A percentile compares a stretch with the other conserved stretches of the same genome.
Evolutionary conservation across 192 early-diverging fungal genomes (phyloP).

Genomic region (Chytriomyces sp.): DNA sequence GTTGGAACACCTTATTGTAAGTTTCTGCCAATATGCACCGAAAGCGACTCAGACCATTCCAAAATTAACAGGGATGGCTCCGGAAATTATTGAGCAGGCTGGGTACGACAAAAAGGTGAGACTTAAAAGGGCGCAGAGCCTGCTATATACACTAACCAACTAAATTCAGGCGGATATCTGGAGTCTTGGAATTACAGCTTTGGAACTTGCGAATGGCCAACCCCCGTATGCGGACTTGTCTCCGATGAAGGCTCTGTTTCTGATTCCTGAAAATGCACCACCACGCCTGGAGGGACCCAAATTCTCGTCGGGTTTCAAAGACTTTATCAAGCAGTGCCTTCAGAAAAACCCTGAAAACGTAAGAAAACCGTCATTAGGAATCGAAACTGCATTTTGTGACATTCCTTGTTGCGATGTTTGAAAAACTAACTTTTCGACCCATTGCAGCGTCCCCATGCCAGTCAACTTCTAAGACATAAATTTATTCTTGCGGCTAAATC

Average conservation of each 20-base stretch:
- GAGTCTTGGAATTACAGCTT: conserved; percentile 95
- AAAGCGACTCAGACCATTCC: too few relatives aligned
- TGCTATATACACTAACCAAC: background rate
- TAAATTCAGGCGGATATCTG: conserved; percentile 89
- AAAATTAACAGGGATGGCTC: conserved; percentile 83
- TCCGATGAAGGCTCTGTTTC: conserved; percentile 89
- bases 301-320: conserved; percentile 84
- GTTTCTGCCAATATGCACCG: too few relatives aligned
- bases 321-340: conserved; percentile 86
- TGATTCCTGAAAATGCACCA: conserved; percentile 90
- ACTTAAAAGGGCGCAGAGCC: too few relatives aligned
- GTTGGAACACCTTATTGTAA: conserved; percentile 83
- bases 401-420: background rate
- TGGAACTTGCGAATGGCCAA: conserved; percentile 92
- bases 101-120: conserved; percentile 86
- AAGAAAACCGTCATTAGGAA: conserved; percentile 6
- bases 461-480: conserved; percentile 84
- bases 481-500: conserved; percentile 87
- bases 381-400: background rate
- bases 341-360: conserved; percentile 84
- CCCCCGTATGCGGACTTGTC: conserved; percentile 91
- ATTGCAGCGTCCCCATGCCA: conserved; percentile 81
- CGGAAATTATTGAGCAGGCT: conserved; percentile 92
- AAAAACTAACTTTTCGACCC: background rate
- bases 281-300: conserved; percentile 72